phyloP scores from a whole-genome alignment of 169 alveolate genomes.

The Cyclospora cayetanensis region DNA sequence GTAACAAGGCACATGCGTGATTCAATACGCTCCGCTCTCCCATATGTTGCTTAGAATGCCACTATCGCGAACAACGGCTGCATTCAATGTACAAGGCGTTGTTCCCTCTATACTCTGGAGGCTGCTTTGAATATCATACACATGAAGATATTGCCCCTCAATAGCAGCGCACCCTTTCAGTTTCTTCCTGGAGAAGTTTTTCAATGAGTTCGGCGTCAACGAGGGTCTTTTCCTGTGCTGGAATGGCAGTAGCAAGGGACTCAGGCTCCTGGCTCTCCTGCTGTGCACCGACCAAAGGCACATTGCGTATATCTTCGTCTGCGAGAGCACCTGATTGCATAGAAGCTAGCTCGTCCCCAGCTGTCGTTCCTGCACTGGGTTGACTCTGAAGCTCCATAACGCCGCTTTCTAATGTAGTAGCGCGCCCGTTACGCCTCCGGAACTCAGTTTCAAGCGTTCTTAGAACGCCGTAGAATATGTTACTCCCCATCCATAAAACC shows the following conservation, averaged over 20 bases:
- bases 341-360: neutral
- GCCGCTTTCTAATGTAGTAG: constrained; percentile 22
- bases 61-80: too few relatives aligned
- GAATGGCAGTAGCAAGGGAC: constrained; percentile 8
- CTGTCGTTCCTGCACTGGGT: neutral
- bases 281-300: neutral
- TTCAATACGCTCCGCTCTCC: too few relatives aligned
- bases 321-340: neutral
- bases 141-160: neutral
- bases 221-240: constrained; percentile 13
- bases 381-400: constrained; percentile 1
- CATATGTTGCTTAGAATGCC: too few relatives aligned
- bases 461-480: constrained; percentile 41
- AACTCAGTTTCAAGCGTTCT: constrained; percentile 44
- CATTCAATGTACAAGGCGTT: too few relatives aligned
- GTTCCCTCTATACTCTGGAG: too few relatives aligned
- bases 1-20: too few relatives aligned
- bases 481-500: constrained; percentile 37
- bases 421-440: constrained; percentile 59
- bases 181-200: constrained; percentile 51
- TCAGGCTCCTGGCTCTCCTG: neutral
- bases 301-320: neutral
- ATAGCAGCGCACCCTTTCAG: constrained; percentile 23
- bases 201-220: constrained; percentile 59
- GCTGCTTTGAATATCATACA: too few relatives aligned